A percentile compares a stretch with the other conserved stretches of the same genome.
Conservation (phyloP, 768 basidiomycete genomes). For the Stropharia rugosoannulata region DNA sequence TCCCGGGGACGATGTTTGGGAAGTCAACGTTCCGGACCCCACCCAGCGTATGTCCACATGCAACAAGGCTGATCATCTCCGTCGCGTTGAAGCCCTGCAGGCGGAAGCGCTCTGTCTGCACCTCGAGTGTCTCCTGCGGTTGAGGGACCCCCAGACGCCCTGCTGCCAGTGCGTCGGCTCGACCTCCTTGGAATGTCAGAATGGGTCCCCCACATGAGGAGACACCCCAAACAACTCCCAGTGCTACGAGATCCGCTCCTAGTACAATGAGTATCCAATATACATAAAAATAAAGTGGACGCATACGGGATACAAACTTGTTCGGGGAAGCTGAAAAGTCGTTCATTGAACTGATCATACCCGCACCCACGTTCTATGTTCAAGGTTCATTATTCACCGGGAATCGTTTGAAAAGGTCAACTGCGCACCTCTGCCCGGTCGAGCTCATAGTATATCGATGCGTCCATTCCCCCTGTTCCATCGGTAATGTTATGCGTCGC, state of each 20-base stretch:
- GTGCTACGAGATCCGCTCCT: conserved; percentile 43
- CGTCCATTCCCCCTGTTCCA: conserved; percentile 9
- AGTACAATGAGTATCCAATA: not conserved
- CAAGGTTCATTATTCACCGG: not conserved
- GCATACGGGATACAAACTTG: conserved; percentile 41
- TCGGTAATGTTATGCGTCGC: conserved; percentile 10
- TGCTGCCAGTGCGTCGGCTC: conserved; percentile 36
- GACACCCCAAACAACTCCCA: conserved; percentile 35
- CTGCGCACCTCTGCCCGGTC: conserved; percentile 3
- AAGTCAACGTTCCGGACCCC: conserved; percentile 41
- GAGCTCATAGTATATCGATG: conserved; percentile 11
- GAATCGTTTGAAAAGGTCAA: not conserved
- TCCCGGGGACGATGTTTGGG: conserved; percentile 28
- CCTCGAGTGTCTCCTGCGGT: conserved; percentile 34
- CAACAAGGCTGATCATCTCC: conserved; percentile 45
- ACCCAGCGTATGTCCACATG: conserved; percentile 46
- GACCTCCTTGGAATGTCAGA: conserved; percentile 42
- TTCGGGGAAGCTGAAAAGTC: conserved; percentile 36
- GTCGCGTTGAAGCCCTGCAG: conserved; percentile 36
- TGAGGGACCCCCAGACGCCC: conserved; percentile 39
- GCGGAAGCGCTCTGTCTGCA: conserved; percentile 32
- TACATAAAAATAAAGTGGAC: not conserved
- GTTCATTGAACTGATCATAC: conserved; percentile 32
- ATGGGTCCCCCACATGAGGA: conserved; percentile 42
- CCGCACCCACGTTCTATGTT: conserved; percentile 37